Percentiles rank a stretch among this genome's conserved stretches.
Evolutionary conservation across 1,139 yeast genomes (phyloP).

Genomic region (Kluyveromyces sp.): DNA sequence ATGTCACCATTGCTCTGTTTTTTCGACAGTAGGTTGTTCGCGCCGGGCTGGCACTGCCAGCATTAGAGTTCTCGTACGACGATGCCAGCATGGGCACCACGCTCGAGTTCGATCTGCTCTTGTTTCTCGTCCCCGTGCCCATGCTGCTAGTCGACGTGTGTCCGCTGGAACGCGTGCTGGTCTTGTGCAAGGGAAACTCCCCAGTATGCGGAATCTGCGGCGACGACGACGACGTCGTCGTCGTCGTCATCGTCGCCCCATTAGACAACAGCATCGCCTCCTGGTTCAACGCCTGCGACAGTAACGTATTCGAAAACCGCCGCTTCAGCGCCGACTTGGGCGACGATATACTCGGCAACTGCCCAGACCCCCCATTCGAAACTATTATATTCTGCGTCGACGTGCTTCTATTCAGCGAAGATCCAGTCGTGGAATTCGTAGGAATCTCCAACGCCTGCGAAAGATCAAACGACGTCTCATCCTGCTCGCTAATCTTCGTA

Average conservation of each 20-base stretch:
- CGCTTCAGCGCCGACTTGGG: constrained; percentile 8
- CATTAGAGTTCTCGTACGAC: not conserved
- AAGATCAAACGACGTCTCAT: constrained; percentile 20
- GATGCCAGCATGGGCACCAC: not conserved
- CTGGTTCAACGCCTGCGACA: constrained; percentile 2
- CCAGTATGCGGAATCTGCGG: not conserved
- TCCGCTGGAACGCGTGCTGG: constrained; percentile 6
- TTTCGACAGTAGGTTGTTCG: not conserved
- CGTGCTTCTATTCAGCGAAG: constrained; percentile 1
- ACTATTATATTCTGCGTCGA: not conserved
- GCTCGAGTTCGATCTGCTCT: constrained; percentile 4
- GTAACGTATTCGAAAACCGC: constrained; percentile 5
- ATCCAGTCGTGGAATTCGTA: constrained; percentile 5
- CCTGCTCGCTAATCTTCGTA: not conserved
- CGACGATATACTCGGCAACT: constrained; percentile 6
- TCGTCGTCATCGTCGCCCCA: not conserved
- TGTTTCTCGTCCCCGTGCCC: not conserved
- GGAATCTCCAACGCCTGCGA: constrained; percentile 29
- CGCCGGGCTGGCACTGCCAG: too few relatives aligned
- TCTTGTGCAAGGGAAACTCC: constrained; percentile 5
- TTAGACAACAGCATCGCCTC: not conserved
- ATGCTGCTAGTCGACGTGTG: constrained; percentile 2
- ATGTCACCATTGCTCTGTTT: not conserved
- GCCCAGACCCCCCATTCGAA: not conserved
- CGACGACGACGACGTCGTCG: not conserved